A percentile compares a stretch with the other conserved stretches of the same genome.
Conservation (phyloP, 352 stramenopile species). For the Pythium guiyangense region DNA sequence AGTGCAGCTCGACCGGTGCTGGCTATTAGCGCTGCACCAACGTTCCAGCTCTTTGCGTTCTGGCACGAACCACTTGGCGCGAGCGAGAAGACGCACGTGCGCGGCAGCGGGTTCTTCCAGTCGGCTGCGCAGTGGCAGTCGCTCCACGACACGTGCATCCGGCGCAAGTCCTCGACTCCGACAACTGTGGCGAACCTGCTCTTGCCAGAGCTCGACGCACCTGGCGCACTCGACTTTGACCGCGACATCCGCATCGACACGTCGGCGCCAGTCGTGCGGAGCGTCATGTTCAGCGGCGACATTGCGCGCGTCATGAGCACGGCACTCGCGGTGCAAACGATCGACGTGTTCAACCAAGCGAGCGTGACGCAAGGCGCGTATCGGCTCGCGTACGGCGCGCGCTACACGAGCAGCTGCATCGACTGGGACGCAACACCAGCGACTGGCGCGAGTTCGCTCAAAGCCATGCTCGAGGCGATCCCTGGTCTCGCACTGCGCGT, state of each 20-base stretch:
- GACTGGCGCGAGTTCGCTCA: conserved; percentile 22
- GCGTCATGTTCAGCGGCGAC: conserved; percentile 31
- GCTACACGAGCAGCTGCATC: conserved; percentile 36
- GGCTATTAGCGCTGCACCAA: neutral
- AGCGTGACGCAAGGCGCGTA: conserved; percentile 50
- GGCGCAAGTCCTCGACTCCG: conserved; percentile 28
- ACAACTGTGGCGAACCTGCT: conserved; percentile 34
- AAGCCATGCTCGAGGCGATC: conserved; percentile 42
- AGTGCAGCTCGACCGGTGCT: conserved; percentile 27
- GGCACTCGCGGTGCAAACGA: conserved; percentile 36
- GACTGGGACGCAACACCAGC: conserved; percentile 39
- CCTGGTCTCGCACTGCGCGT: conserved; percentile 30
- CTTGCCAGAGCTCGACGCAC: conserved; percentile 39
- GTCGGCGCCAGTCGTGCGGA: conserved; percentile 27
- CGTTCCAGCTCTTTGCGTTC: conserved; percentile 19
- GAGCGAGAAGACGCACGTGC: conserved; percentile 28
- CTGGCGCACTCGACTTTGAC: conserved; percentile 48
- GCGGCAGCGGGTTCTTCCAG: conserved; percentile 19
- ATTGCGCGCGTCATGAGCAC: conserved; percentile 26
- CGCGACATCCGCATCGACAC: conserved; percentile 54
- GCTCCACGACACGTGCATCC: conserved; percentile 41
- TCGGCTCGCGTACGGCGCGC: conserved; percentile 39
- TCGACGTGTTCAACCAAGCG: conserved; percentile 52
- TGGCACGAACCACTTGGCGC: conserved; percentile 44
- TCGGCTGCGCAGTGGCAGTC: conserved; percentile 37